Conservation (phyloP, 2,329 filamentous ascomycete species). For the Phoma sp. region DNA sequence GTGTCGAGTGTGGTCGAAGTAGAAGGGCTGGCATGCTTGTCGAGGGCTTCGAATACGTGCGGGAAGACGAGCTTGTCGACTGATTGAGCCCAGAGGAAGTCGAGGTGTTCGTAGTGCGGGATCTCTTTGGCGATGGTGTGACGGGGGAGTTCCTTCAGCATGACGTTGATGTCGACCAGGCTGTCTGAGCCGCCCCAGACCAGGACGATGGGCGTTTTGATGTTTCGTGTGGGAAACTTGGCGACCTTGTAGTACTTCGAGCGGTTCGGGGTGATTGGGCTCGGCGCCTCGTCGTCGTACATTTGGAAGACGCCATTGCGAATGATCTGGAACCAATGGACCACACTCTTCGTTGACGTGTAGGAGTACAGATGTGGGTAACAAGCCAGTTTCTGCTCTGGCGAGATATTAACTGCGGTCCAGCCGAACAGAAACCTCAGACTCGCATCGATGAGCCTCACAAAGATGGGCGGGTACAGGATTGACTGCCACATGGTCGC, state of each 20-base stretch:
- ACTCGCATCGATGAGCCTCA: slow-evolving; percentile 82
- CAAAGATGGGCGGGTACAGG: slow-evolving; percentile 92
- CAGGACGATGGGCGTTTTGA: slow-evolving; percentile 92
- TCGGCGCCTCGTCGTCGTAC: slow-evolving; percentile 94
- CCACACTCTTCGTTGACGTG: slow-evolving; percentile 94
- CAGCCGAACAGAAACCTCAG: slow-evolving; percentile 89
- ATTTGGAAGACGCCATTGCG: slow-evolving; percentile 96
- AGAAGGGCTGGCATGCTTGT: slow-evolving; percentile 62
- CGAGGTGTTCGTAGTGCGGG: slow-evolving; percentile 92
- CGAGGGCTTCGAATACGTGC: slow-evolving; percentile 88
- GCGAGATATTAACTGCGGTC: slow-evolving; percentile 82
- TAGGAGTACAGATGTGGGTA: slow-evolving; percentile 97
- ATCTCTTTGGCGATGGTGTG: slow-evolving; percentile 88
- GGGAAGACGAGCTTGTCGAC: slow-evolving; percentile 85
- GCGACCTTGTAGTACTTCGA: slow-evolving; percentile 95
- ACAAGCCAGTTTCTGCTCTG: slow-evolving; percentile 89
- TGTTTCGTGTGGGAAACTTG: slow-evolving; percentile 95
- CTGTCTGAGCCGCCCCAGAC: slow-evolving; percentile 95
- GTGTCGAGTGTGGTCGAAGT: neutral
- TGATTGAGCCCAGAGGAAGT: slow-evolving; percentile 93
- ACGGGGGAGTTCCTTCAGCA: slow-evolving; percentile 85
- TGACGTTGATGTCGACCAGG: slow-evolving; percentile 89
- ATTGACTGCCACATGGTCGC: slow-evolving; percentile 98
- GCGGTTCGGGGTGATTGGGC: slow-evolving; percentile 72
- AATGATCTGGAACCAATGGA: slow-evolving; percentile 99